Percentiles rank a stretch among this genome's conserved stretches.
These are phyloP conservation scores for Inga laurina DNA, from an alignment of 306 rosid genomes.

Conservation along the genomic window DNA sequence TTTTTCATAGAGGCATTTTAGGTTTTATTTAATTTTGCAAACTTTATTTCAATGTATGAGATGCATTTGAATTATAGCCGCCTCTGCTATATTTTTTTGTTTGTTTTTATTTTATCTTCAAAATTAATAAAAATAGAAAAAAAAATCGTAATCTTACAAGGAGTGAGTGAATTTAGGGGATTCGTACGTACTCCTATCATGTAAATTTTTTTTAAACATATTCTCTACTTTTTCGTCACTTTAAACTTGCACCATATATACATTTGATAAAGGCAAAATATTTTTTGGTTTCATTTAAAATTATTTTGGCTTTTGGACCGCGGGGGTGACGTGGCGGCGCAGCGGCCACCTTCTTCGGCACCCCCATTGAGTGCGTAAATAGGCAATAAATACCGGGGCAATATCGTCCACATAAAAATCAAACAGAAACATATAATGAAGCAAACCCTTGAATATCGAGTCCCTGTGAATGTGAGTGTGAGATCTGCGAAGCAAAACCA, in stretches of 20 bases:
- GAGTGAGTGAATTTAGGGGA: background rate
- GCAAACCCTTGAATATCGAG: slow-evolving; percentile 69
- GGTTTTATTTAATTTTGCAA: too few relatives aligned
- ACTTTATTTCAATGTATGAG: too few relatives aligned
- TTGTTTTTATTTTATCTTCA: background rate
- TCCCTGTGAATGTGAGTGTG: slow-evolving; percentile 40
- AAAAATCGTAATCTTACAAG: background rate
- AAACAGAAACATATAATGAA: slow-evolving; percentile 48
- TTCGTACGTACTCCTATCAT: background rate
- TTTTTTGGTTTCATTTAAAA: background rate
- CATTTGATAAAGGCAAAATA: too few relatives aligned
- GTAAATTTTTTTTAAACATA: background rate
- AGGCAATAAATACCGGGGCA: slow-evolving; percentile 27
- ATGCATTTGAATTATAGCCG: too few relatives aligned
- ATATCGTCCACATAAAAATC: slow-evolving; percentile 14
- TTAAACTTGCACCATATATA: too few relatives aligned
- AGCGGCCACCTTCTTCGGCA: background rate
- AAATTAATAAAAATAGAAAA: background rate
- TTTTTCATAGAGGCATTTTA: too few relatives aligned
- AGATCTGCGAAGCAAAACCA: slow-evolving; percentile 58
- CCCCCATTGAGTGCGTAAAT: slow-evolving; percentile 35
- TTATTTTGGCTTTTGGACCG: slow-evolving; percentile 19
- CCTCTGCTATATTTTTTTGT: background rate
- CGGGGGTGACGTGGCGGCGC: slow-evolving; percentile 37
- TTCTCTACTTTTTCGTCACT: too few relatives aligned